Evolutionary conservation across 2,329 filamentous ascomycete species (phyloP), one percentile per base, ranked within the genome.

Genomic region (Leptographium radiaticola): DNA sequence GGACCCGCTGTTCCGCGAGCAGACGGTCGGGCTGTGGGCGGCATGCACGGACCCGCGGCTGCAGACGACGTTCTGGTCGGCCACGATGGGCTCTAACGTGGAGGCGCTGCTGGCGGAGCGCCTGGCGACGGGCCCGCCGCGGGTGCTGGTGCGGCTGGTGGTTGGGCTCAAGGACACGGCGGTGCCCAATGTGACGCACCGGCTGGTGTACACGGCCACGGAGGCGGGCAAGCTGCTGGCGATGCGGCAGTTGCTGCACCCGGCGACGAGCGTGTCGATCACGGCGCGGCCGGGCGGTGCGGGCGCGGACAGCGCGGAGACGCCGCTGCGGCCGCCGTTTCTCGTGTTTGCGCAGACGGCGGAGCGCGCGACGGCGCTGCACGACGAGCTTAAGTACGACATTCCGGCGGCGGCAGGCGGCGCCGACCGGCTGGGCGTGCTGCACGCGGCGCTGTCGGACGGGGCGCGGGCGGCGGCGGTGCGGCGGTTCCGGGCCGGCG

Each of bases 341-440:
- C 76, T 98, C 7, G 85, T 98, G 56, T 98, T 98, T 68, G 93
- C 91, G 0, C 93, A 98, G 70, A 96, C 91, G 1, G 95, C 98
- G 55, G 85, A 90, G 52, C 83, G 93, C 61, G 93, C 93, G 1
- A 80, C 86, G 36, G 89, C 93, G 6, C 77, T 98, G 2, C 84
- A 95, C 66, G 83, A 87, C 38, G 93, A 98, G 67, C 78, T 98
- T 34, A 84, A 88, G 57, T 98, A 95, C 70, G 93, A 98, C 65
- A 95, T 98, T 47, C 89, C 93, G 0, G 75, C 86, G 0, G 84
- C 89, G 67, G 91, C 90, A 7, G 90, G 90, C 44, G 90, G 90
- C 16, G 83, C 86, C 2, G 79, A 84, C 1, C 82, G 93, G 43
- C 87, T 97, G 55, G 91, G 90, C 0, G 88, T 95, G 1, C 79